Evolutionary conservation across 2,329 filamentous ascomycete genomes (phyloP).

Genomic region (Alternaria angustiovoidea): DNA sequence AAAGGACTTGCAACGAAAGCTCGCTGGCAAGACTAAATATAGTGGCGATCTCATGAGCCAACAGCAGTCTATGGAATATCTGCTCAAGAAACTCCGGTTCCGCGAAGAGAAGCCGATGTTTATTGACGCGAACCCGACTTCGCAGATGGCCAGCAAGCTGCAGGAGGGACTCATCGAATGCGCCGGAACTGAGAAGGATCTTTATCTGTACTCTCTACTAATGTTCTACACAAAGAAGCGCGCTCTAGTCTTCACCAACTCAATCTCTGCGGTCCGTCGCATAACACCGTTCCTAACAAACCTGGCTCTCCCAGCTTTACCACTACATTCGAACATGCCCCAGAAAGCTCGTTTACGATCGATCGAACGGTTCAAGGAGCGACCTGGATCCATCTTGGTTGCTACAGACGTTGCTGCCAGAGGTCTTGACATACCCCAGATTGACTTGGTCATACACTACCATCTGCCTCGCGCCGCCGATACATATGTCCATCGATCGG

Average conservation of each 20-base stretch:
- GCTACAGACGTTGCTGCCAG: constrained; percentile 94
- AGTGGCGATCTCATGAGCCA: constrained; percentile 70
- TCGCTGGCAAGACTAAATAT: constrained; percentile 71
- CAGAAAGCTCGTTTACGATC: constrained; percentile 95
- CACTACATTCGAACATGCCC: constrained; percentile 91
- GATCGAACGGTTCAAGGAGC: constrained; percentile 83
- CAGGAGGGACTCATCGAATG: constrained; percentile 94
- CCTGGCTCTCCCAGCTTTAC: constrained; percentile 76
- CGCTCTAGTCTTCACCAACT: constrained; percentile 93
- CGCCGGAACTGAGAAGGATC: constrained; percentile 92
- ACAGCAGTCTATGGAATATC: constrained; percentile 88
- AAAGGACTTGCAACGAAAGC: constrained; percentile 87
- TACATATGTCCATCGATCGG: constrained; percentile 93
- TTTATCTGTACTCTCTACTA: constrained; percentile 89
- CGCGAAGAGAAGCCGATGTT: constrained; percentile 84
- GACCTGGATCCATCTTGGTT: constrained; percentile 74
- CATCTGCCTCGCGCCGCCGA: constrained; percentile 92
- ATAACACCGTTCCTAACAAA: constrained; percentile 84
- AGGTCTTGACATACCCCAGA: constrained; percentile 89
- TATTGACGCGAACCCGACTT: constrained; percentile 87
- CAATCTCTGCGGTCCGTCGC: constrained; percentile 88
- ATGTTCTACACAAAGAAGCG: constrained; percentile 82
- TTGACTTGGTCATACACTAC: constrained; percentile 93
- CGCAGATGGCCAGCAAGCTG: constrained; percentile 85
- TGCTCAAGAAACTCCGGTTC: constrained; percentile 90